phyloP scores from a whole-genome alignment of 805 yeast genomes.

The Ascoidea rubescens region DNA sequence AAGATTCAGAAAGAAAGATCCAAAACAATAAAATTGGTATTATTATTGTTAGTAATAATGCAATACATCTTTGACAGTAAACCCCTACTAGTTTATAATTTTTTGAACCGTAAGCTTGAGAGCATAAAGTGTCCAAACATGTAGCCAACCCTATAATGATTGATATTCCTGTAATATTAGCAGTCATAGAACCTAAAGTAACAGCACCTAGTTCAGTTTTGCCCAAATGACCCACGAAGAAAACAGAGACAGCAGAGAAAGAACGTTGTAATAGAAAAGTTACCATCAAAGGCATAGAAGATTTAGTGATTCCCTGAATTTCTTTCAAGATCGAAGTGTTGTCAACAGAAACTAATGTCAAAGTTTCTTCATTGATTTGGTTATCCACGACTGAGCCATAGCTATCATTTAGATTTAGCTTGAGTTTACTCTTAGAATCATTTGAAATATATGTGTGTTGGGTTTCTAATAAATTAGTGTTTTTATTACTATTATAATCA shows the following conservation, averaged over 20 bases:
- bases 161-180: conserved; percentile 52
- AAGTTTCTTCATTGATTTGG: no score
- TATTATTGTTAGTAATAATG: conserved; percentile 36
- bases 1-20: conserved; percentile 38
- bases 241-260: conserved; percentile 61
- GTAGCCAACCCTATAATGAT: conserved; percentile 63
- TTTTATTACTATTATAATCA: no score
- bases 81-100: conserved; percentile 46
- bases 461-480: no score
- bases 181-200: conserved; percentile 62
- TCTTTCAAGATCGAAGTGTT: no score
- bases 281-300: conserved; percentile 44
- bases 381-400: no score
- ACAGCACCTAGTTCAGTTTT: conserved; percentile 61
- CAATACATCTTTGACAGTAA: conserved; percentile 50
- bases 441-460: no score
- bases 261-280: conserved; percentile 64
- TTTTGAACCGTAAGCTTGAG: conserved; percentile 66
- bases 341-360: no score
- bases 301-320: conserved; percentile 20
- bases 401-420: no score
- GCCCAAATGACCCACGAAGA: conserved; percentile 65
- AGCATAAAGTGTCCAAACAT: conserved; percentile 59
- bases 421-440: no score
- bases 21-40: conserved; percentile 40